Conservation (phyloP, 2,329 filamentous ascomycete genomes). For the Xylaria sp. region DNA sequence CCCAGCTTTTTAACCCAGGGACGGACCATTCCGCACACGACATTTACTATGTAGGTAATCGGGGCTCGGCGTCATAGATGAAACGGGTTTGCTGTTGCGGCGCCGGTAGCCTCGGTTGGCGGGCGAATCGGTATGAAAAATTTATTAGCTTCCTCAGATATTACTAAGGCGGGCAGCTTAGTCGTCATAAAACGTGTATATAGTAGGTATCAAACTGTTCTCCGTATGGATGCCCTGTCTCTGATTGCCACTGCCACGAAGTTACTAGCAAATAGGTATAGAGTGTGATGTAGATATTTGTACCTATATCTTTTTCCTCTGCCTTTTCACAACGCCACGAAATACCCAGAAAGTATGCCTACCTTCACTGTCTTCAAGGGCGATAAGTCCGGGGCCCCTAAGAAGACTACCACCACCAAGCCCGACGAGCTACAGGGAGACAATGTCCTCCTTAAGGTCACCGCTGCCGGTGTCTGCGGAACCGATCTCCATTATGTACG, state of each 20-base stretch:
- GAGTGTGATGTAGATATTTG: too few relatives aligned
- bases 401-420: constrained; percentile 50
- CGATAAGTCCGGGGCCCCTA: constrained; percentile 57
- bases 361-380: constrained; percentile 67
- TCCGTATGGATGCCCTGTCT: too few relatives aligned
- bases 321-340: too few relatives aligned
- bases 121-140: not conserved
- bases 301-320: not conserved
- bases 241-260: too few relatives aligned
- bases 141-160: not conserved
- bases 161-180: not conserved
- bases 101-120: too few relatives aligned
- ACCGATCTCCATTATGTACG: constrained; percentile 48
- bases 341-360: constrained; percentile 22
- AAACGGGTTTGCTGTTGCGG: not conserved
- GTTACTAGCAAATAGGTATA: too few relatives aligned
- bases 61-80: constrained; percentile 11
- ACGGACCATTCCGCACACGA: constrained; percentile 9
- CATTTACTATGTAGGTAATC: too few relatives aligned
- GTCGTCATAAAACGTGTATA: not conserved
- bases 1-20: constrained; percentile 2
- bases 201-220: too few relatives aligned
- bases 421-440: constrained; percentile 49
- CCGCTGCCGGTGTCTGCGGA: constrained; percentile 68
- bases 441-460: constrained; percentile 65